phyloP scores from a whole-genome alignment of 1,284 basidiomycete species.

The Coniferiporia sulphurascens region DNA sequence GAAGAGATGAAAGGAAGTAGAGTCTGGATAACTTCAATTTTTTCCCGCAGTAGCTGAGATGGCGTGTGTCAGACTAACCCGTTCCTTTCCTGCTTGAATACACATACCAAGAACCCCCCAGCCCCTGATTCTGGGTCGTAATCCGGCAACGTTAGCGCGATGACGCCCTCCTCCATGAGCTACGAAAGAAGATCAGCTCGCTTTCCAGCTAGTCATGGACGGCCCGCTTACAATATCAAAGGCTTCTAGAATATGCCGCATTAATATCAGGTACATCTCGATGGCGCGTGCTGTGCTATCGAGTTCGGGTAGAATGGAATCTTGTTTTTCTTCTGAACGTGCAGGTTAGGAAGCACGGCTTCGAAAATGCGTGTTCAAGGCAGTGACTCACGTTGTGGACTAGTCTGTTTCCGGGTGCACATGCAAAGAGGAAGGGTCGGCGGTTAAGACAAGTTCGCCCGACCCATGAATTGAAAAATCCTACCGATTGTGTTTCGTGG shows the following conservation, averaged over 20 bases:
- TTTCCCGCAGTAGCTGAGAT: neutral
- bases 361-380: no score
- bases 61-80: neutral
- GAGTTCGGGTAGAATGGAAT: no score
- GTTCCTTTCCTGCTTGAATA: no score
- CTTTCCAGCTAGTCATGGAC: no score
- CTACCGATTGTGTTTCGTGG: neutral
- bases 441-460: neutral
- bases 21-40: neutral
- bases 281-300: no score
- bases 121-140: neutral
- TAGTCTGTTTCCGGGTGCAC: no score
- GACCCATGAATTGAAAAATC: neutral
- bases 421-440: neutral
- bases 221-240: neutral
- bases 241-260: neutral
- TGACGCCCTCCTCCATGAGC: neutral
- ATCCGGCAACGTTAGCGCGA: neutral
- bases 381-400: no score
- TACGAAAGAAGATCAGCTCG: neutral
- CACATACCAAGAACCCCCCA: neutral
- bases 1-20: neutral
- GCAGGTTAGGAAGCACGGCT: no score
- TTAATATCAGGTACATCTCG: no score
- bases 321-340: no score